A percentile compares a stretch with the other conserved stretches of the same genome.
Conservation (phyloP, 331 rosid species). For the Cydonia oblonga region DNA sequence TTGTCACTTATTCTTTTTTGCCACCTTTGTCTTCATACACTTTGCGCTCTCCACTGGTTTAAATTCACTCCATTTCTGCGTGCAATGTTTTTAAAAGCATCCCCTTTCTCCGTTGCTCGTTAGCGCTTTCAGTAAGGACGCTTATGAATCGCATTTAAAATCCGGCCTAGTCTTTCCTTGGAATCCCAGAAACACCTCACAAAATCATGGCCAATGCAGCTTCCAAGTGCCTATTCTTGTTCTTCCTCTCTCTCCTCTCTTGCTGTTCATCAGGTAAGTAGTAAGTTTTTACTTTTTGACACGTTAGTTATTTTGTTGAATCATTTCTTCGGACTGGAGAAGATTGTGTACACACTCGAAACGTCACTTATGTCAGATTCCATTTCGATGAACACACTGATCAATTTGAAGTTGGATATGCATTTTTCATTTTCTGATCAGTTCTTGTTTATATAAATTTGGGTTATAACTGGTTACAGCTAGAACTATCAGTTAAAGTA, state of each 20-base stretch:
- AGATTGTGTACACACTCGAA: not conserved
- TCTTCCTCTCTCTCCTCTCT: constrained; percentile 39
- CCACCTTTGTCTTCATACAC: constrained; percentile 29
- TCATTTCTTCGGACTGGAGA: not conserved
- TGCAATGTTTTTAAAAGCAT: constrained; percentile 32
- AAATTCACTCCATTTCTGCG: constrained; percentile 10
- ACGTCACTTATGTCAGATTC: not conserved
- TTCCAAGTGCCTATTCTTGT: constrained; percentile 32
- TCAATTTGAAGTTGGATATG: not conserved
- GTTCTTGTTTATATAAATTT: not conserved
- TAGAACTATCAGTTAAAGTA: not conserved
- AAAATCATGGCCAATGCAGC: constrained; percentile 44
- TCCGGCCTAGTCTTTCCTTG: constrained; percentile 19
- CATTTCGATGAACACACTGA: not conserved
- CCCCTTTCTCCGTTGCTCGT: not conserved
- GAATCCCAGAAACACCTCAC: constrained; percentile 16
- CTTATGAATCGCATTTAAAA: constrained; percentile 16
- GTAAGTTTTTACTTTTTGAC: not conserved
- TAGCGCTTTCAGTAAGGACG: not conserved
- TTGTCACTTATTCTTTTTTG: constrained; percentile 21
- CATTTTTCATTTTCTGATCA: not conserved
- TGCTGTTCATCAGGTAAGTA: constrained; percentile 50
- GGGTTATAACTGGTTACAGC: not conserved
- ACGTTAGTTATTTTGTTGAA: not conserved
- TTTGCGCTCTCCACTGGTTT: constrained; percentile 17